phyloP scores from a whole-genome alignment of 495 filamentous ascomycete genomes.

The Aspergillus bertholletiae region DNA sequence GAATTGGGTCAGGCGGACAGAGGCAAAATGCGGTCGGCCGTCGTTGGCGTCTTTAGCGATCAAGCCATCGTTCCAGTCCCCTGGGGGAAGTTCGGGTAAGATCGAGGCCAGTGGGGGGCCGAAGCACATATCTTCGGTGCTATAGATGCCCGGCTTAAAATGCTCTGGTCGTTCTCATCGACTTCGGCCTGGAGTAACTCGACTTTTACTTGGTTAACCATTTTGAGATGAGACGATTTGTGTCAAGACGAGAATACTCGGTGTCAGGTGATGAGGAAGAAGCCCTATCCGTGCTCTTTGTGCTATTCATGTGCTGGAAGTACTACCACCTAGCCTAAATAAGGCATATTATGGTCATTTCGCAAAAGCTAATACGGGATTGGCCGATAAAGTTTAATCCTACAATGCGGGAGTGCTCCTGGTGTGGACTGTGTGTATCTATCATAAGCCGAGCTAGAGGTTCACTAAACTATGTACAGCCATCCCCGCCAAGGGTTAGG shows the following conservation, averaged over 20 bases:
- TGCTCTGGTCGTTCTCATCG: constrained; percentile 23
- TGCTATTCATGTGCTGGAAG: background rate
- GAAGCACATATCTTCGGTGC: constrained; percentile 31
- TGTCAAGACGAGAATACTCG: too few species aligned
- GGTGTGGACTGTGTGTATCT: too few species aligned
- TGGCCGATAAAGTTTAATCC: too few species aligned
- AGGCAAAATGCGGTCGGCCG: constrained; percentile 19
- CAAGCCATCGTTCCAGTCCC: constrained; percentile 25
- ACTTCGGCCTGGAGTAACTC: constrained; percentile 26
- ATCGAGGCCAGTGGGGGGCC: constrained; percentile 19
- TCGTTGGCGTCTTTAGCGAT: constrained; percentile 13
- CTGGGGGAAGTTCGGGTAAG: constrained; percentile 17
- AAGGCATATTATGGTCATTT: too few species aligned
- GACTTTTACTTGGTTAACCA: constrained; percentile 11
- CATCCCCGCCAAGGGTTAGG: too few species aligned
- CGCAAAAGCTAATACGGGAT: too few species aligned
- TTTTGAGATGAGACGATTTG: constrained; percentile 4
- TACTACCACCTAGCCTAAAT: background rate
- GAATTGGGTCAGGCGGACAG: constrained; percentile 12
- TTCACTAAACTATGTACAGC: too few species aligned
- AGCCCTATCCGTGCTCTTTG: background rate
- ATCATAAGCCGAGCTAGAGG: too few species aligned
- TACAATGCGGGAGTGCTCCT: too few species aligned
- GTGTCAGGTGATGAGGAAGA: background rate
- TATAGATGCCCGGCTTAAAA: constrained; percentile 27